These are phyloP conservation scores for Crucihimalaya himalaica DNA, from an alignment of 345 rosid species.

Conservation along the genomic window DNA sequence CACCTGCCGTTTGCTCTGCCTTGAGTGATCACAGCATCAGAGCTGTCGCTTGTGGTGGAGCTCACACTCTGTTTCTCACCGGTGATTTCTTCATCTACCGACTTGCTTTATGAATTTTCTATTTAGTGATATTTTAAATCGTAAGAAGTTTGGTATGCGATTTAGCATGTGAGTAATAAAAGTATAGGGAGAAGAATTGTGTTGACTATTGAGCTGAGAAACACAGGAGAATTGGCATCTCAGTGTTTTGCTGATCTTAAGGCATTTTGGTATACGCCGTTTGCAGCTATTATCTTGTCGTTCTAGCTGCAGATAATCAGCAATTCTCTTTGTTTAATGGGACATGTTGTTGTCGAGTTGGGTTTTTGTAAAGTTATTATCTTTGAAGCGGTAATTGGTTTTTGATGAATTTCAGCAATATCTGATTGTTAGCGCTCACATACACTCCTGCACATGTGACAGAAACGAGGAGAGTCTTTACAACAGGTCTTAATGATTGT, in stretches of 20 bases:
- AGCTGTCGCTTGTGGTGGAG: conserved; percentile 89
- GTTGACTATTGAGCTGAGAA: conserved; percentile 4
- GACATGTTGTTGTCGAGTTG: conserved; percentile 5
- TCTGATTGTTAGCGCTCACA: conserved; percentile 30
- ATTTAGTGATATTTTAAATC: background rate
- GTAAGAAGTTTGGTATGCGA: background rate
- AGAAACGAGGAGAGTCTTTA: conserved; percentile 81
- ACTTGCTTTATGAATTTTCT: background rate
- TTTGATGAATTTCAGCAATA: conserved; percentile 18
- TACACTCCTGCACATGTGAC: conserved; percentile 36
- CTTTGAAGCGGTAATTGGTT: conserved; percentile 18
- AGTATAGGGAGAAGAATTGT: background rate
- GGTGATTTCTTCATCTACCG: conserved; percentile 42
- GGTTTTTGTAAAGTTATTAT: background rate
- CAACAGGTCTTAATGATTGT: conserved; percentile 87
- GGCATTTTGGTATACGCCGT: background rate
- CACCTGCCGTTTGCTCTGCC: conserved; percentile 53
- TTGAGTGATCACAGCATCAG: conserved; percentile 50
- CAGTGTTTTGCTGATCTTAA: background rate
- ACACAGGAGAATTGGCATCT: conserved; percentile 1
- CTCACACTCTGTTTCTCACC: conserved; percentile 92
- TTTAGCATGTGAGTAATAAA: background rate
- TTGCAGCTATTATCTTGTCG: conserved; percentile 3
- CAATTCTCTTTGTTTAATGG: background rate
- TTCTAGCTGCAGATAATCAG: background rate